These are phyloP conservation scores for Dictyostelium intermedium DNA, from an alignment of 78 protist species.

Conservation along the genomic window DNA sequence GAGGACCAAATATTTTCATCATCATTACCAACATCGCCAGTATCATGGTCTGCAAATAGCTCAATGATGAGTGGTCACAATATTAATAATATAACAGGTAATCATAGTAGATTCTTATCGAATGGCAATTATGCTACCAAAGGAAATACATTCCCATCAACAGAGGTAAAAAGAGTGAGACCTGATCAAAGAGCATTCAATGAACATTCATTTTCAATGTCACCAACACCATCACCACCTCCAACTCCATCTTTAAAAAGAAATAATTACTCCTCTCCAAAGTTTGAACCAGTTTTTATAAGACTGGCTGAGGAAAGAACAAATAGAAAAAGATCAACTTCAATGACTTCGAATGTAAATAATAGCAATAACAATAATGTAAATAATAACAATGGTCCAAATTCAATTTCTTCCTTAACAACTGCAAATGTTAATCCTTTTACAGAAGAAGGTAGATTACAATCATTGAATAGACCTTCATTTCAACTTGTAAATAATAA, in stretches of 20 bases:
- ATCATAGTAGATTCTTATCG: neutral
- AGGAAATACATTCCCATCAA: constrained; percentile 21
- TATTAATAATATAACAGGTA: neutral
- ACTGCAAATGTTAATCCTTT: constrained; percentile 63
- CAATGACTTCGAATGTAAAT: constrained; percentile 24
- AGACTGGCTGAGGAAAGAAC: neutral
- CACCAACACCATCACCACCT: constrained; percentile 79
- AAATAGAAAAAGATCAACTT: constrained; percentile 48
- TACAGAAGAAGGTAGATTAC: constrained; percentile 30
- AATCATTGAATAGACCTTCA: neutral
- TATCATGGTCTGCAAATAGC: constrained; percentile 11
- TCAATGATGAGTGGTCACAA: no score
- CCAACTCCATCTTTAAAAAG: constrained; percentile 60
- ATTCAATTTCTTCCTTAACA: neutral
- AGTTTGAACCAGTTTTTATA: neutral
- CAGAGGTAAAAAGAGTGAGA: neutral
- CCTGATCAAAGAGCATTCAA: constrained; percentile 73
- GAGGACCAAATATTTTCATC: constrained; percentile 31
- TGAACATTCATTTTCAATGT: neutral
- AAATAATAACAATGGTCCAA: neutral
- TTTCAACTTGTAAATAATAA: neutral
- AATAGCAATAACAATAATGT: neutral
- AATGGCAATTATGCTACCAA: neutral
- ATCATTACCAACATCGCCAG: constrained; percentile 64
- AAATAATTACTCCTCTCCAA: neutral